Conservation (phyloP, 139 green algal species). For the Chlorella sp. region DNA sequence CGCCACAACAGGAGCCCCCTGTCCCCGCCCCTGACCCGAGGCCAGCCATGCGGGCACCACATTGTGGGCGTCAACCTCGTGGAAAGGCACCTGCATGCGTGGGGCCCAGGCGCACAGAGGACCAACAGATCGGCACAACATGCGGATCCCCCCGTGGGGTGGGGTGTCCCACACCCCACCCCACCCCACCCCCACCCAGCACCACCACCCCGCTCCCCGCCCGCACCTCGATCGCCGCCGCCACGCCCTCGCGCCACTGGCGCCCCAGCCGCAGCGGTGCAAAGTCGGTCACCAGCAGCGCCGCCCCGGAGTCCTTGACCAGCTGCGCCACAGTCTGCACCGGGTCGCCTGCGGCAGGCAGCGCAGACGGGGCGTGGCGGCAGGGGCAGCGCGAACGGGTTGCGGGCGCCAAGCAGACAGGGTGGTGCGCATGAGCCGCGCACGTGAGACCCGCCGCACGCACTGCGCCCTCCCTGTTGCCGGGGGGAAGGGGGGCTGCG, state of each 20-base stretch:
- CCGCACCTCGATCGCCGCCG: background rate
- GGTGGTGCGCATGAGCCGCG: background rate
- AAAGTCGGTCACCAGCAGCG: slow-evolving; percentile 91
- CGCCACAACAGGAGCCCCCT: too few relatives aligned
- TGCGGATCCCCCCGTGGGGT: too few relatives aligned
- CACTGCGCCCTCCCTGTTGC: too few relatives aligned
- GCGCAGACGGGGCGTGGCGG: background rate
- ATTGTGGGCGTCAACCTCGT: slow-evolving; percentile 98
- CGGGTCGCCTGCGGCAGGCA: slow-evolving; percentile 57
- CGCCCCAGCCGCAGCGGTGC: slow-evolving; percentile 75
- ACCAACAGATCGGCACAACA: too few relatives aligned
- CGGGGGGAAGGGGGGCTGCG: too few relatives aligned
- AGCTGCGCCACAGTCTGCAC: slow-evolving; percentile 75
- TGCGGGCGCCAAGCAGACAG: background rate
- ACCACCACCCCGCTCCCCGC: background rate
- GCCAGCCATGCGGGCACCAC: slow-evolving; percentile 92
- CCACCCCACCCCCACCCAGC: background rate
- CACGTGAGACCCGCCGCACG: too few relatives aligned
- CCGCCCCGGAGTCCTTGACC: slow-evolving; percentile 54
- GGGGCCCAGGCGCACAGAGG: too few relatives aligned
- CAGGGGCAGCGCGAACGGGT: background rate
- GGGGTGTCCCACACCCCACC: background rate
- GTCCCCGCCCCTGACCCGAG: slow-evolving; percentile 10
- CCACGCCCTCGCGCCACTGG: slow-evolving; percentile 65
- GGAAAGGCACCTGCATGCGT: slow-evolving; percentile 54